Evolutionary conservation across 208 protist genomes (phyloP), one percentile per base, ranked within the genome.

Genomic region (Blechomonas ayalai): DNA sequence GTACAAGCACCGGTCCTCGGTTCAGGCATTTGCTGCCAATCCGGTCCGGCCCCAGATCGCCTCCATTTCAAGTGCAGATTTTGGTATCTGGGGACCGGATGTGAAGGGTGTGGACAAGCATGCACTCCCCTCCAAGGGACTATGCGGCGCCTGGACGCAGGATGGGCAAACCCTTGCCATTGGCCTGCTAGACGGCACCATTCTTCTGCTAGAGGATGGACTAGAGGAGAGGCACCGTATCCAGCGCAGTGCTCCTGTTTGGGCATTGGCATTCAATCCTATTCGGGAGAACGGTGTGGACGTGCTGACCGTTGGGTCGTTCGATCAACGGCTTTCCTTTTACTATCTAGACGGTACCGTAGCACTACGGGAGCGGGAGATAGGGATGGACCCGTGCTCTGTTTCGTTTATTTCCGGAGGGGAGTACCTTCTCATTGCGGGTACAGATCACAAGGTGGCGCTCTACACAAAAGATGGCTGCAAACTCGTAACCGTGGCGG

Each of bases 271-370:
- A n/a, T 98, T 96, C 82, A 95, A 82, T 28, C 95, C 96, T 5
- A 38, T 76, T 15, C 58, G 67, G 7, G 87, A 92, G 33, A 91
- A 93, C 37, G 78, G 69, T 20, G 67, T 74, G 7, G 95, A 97
- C 52, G 69, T 96, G 13, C 79, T 98, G 3, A 81, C 78, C 1
- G 90, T 97, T 2, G 95, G 91, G 24, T 97, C 95, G 38, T 98
- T 96, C 95, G 92, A 96, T 67, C 73, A 95, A 42, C 83, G 73
- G 12, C 60, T 98, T 40, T 95, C 91, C n/a, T 98, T 98, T 55
- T 98, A 97, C 59, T 70, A 92, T 45, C 62, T 89, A 16, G 80
- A 68, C 29, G 95, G 95, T 7, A 65, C 74, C 5, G 57, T 78
- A 19, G 59, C 79, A 1, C 67, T 64, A 23, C 60, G 75, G 38